Evolutionary conservation across 2,329 filamentous ascomycete genomes (phyloP).

Genomic region (Cytospora chrysosperma): DNA sequence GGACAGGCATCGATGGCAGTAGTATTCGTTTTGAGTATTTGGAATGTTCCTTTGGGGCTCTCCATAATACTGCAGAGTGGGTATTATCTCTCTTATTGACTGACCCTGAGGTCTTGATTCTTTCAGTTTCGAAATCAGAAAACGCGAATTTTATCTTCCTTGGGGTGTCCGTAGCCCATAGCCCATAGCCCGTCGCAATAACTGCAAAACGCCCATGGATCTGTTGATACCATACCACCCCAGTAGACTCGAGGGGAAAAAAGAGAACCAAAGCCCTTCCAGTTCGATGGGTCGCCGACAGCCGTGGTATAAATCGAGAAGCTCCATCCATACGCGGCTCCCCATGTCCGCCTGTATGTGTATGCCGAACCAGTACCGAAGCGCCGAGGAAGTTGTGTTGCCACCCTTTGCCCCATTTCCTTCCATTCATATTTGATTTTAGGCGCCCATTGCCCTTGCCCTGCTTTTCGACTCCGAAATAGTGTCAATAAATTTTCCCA

Average conservation of each 20-base stretch:
- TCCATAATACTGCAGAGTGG: conserved; percentile 4
- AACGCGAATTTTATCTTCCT: background rate
- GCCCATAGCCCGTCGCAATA: background rate
- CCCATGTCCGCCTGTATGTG: background rate
- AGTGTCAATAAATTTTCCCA: conserved; percentile 3
- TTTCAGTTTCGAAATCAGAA: conserved; percentile 7
- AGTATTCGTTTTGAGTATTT: background rate
- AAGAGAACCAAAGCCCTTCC: too few relatives aligned
- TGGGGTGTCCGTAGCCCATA: background rate
- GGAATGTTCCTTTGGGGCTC: background rate
- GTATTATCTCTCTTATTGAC: background rate
- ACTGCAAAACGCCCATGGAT: conserved; percentile 1
- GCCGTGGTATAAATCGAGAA: background rate
- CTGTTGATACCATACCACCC: conserved; percentile 7
- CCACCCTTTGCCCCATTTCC: background rate
- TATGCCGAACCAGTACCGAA: conserved; percentile 4
- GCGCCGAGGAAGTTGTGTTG: conserved; percentile 12
- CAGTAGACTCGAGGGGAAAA: background rate
- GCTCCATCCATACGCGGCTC: background rate
- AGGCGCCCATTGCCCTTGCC: conserved; percentile 4
- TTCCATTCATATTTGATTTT: background rate
- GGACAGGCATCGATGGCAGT: background rate
- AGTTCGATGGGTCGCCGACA: background rate
- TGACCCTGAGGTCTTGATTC: conserved; percentile 21
- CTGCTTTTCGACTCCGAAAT: background rate